Evolutionary conservation across 805 yeast species (phyloP).

Genomic region (Saccharomycopsis microspora): DNA sequence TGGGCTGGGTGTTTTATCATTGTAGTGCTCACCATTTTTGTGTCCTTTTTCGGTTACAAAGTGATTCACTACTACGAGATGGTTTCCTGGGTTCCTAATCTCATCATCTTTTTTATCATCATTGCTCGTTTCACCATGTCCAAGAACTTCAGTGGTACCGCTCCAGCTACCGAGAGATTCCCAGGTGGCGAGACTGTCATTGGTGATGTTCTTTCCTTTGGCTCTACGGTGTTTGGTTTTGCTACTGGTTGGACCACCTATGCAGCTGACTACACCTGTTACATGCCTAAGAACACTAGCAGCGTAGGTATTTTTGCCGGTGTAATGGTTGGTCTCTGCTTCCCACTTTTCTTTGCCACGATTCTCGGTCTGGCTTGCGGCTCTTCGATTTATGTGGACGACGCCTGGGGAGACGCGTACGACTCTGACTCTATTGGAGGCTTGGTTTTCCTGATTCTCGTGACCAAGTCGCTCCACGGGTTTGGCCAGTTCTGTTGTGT

Average conservation of each 20-base stretch:
- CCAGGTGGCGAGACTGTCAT: slow-evolving; percentile 57
- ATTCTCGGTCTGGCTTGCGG: slow-evolving; percentile 81
- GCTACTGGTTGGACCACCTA: slow-evolving; percentile 94
- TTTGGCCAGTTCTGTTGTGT: slow-evolving; percentile 89
- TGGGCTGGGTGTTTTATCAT: slow-evolving; percentile 85
- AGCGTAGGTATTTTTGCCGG: slow-evolving; percentile 49
- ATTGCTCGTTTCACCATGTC: slow-evolving; percentile 66
- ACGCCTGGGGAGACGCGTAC: slow-evolving; percentile 40
- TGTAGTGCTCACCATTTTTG: slow-evolving; percentile 52
- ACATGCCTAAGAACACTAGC: slow-evolving; percentile 60
- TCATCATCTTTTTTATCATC: slow-evolving; percentile 61
- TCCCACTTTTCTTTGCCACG: slow-evolving; percentile 65
- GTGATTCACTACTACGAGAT: slow-evolving; percentile 75
- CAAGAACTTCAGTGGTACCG: slow-evolving; percentile 39
- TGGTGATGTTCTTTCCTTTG: slow-evolving; percentile 68
- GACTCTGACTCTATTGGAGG: slow-evolving; percentile 61
- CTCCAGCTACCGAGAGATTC: slow-evolving; percentile 21
- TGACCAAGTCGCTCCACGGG: slow-evolving; percentile 70
- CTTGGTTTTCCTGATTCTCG: slow-evolving; percentile 66
- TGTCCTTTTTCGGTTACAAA: slow-evolving; percentile 77
- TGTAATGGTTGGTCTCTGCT: slow-evolving; percentile 49
- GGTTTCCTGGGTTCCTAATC: slow-evolving; percentile 81
- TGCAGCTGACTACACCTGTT: slow-evolving; percentile 86
- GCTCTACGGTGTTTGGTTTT: slow-evolving; percentile 75
- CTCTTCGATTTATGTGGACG: slow-evolving; percentile 44